Percentiles rank a stretch among this genome's conserved stretches.
phyloP scores from a whole-genome alignment of 1,284 basidiomycete species.

The Golubevia pallescens region DNA sequence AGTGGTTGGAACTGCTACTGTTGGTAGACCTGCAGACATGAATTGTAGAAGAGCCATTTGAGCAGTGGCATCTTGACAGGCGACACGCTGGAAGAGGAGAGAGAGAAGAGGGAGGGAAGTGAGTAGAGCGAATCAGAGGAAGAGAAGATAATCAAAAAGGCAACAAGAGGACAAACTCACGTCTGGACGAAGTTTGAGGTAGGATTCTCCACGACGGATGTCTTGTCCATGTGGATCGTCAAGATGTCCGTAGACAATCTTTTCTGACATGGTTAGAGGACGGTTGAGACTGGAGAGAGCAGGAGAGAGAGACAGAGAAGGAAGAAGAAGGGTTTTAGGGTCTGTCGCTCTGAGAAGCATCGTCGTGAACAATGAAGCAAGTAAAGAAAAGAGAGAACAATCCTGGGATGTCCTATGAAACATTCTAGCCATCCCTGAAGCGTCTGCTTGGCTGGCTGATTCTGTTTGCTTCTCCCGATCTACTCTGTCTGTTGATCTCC shows the following conservation, averaged over 20 bases:
- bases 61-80: slow-evolving; percentile 98
- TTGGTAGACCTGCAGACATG: slow-evolving; percentile 99
- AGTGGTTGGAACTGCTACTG: slow-evolving; percentile 94
- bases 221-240: slow-evolving; percentile 63
- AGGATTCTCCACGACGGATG: slow-evolving; percentile 56
- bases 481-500: neutral
- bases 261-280: slow-evolving; percentile 57
- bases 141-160: slow-evolving; percentile 17
- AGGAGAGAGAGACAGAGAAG: neutral
- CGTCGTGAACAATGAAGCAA: slow-evolving; percentile 3
- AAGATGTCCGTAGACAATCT: slow-evolving; percentile 64
- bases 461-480: slow-evolving; percentile 1
- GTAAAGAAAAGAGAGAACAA: slow-evolving; percentile 3
- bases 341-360: neutral
- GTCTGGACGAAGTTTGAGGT: slow-evolving; percentile 64
- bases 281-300: slow-evolving; percentile 55
- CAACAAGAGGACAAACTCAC: slow-evolving; percentile 16
- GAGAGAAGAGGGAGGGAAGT: neutral
- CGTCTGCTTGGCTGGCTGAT: too few relatives aligned
- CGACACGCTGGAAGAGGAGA: slow-evolving; percentile 77
- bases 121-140: neutral
- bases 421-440: too few relatives aligned
- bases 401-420: neutral
- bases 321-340: neutral
- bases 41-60: slow-evolving; percentile 99